Percentiles rank a stretch among this genome's conserved stretches.
Conservation (phyloP, 1,284 basidiomycete species). For the Afroboletus lepidellus region DNA sequence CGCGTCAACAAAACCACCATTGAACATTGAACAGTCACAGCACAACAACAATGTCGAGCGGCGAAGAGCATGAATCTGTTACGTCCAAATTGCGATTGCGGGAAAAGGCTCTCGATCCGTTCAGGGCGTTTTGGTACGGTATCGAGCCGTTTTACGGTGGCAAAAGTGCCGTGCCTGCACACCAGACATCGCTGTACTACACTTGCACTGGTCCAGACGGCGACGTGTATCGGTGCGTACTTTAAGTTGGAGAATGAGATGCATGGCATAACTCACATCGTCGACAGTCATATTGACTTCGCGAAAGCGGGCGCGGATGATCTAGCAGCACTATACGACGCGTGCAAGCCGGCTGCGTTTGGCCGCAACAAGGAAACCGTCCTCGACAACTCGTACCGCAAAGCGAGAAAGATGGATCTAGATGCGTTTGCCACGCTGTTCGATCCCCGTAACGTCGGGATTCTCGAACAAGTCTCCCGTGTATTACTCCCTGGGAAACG, state of each 20-base stretch:
- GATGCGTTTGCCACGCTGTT: neutral
- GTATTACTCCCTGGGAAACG: conserved; percentile 21
- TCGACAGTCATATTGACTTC: neutral
- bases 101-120: neutral
- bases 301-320: neutral
- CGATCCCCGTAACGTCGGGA: neutral
- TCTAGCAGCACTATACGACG: neutral
- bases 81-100: too few species aligned
- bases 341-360: neutral
- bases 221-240: neutral
- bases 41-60: too few species aligned
- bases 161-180: neutral
- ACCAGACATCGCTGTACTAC: neutral
- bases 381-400: neutral
- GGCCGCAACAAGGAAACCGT: neutral
- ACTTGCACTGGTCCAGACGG: neutral
- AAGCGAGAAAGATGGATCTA: neutral
- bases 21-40: too few species aligned
- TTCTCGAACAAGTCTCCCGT: neutral
- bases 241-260: neutral
- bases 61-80: too few species aligned
- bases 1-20: too few species aligned
- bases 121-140: neutral
- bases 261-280: too few species aligned
- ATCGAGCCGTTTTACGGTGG: neutral